Conservation (phyloP, 805 yeast genomes). For the Starmerella gropengiesseri region DNA sequence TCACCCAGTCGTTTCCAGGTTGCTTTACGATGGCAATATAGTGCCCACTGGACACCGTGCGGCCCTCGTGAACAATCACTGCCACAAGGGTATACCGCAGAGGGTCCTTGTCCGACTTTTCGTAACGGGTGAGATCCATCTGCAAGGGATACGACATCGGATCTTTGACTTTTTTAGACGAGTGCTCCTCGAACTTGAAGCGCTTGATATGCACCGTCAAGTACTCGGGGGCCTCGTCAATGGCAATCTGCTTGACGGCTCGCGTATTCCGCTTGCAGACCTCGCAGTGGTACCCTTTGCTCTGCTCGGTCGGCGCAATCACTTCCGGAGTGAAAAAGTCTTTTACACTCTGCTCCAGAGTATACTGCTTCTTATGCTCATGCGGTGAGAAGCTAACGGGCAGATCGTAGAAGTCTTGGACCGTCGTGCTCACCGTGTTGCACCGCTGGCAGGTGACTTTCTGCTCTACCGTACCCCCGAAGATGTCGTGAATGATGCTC, state of each 20-base stretch:
- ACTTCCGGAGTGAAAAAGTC: slow-evolving; percentile 79
- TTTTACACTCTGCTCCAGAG: slow-evolving; percentile 61
- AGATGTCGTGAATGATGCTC: slow-evolving; percentile 79
- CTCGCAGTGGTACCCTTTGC: slow-evolving; percentile 65
- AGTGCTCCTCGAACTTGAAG: slow-evolving; percentile 60
- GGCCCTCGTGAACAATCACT: slow-evolving; percentile 88
- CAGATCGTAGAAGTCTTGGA: slow-evolving; percentile 88
- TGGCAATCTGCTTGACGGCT: slow-evolving; percentile 65
- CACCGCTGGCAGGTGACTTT: slow-evolving; percentile 74
- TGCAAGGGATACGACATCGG: slow-evolving; percentile 70
- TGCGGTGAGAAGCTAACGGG: slow-evolving; percentile 56
- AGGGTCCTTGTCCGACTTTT: slow-evolving; percentile 30
- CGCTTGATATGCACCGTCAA: slow-evolving; percentile 78
- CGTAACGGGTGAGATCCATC: slow-evolving; percentile 57
- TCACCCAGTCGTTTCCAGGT: slow-evolving; percentile 86
- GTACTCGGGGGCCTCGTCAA: slow-evolving; percentile 79
- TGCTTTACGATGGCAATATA: slow-evolving; percentile 84
- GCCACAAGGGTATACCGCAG: slow-evolving; percentile 61
- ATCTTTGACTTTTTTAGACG: slow-evolving; percentile 70
- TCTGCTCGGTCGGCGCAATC: slow-evolving; percentile 31
- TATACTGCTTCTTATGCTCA: slow-evolving; percentile 36
- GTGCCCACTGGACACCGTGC: slow-evolving; percentile 87
- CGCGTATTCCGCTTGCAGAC: slow-evolving; percentile 65
- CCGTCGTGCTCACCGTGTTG: slow-evolving; percentile 71
- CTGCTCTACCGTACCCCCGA: slow-evolving; percentile 84